Percentiles rank a stretch among this genome's conserved stretches.
phyloP scores from a whole-genome alignment of 495 filamentous ascomycete species.

The Penicillium longicatenatum region DNA sequence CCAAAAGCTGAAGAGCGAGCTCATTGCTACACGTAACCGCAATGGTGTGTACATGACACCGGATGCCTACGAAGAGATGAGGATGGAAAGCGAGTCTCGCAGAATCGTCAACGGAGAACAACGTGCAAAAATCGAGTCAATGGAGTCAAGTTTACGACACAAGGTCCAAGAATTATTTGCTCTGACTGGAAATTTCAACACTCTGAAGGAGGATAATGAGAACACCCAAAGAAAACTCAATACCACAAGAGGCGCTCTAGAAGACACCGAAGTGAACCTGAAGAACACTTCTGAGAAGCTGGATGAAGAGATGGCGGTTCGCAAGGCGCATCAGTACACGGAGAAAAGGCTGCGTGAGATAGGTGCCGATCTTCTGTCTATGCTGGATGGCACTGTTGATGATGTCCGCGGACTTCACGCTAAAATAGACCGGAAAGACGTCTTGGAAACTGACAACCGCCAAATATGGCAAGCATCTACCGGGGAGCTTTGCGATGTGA shows the following conservation, averaged over 20 bases:
- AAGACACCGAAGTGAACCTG: constrained; percentile 83
- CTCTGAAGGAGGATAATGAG: constrained; percentile 84
- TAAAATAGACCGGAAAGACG: constrained; percentile 79
- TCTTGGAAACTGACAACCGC: constrained; percentile 79
- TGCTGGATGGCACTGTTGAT: constrained; percentile 70
- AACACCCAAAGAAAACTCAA: constrained; percentile 67
- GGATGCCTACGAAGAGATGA: constrained; percentile 83
- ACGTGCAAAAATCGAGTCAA: constrained; percentile 84
- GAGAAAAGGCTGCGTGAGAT: constrained; percentile 73
- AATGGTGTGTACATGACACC: constrained; percentile 92
- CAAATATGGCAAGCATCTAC: constrained; percentile 77
- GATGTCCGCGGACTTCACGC: constrained; percentile 80
- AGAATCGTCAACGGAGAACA: constrained; percentile 91
- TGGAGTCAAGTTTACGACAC: constrained; percentile 85
- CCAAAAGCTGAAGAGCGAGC: constrained; percentile 87
- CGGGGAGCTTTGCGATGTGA: constrained; percentile 69
- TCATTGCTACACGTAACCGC: constrained; percentile 88
- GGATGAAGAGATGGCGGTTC: constrained; percentile 75
- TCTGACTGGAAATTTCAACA: constrained; percentile 80
- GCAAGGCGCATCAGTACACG: constrained; percentile 83
- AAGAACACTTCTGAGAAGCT: constrained; percentile 72
- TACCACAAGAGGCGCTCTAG: constrained; percentile 75
- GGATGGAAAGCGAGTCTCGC: constrained; percentile 87
- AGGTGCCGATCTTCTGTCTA: constrained; percentile 73
- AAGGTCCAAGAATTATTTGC: constrained; percentile 89